Base-by-base conservation (phyloP, 2,329 filamentous ascomycete genomes). In the Exophiala viscosa region DNA sequence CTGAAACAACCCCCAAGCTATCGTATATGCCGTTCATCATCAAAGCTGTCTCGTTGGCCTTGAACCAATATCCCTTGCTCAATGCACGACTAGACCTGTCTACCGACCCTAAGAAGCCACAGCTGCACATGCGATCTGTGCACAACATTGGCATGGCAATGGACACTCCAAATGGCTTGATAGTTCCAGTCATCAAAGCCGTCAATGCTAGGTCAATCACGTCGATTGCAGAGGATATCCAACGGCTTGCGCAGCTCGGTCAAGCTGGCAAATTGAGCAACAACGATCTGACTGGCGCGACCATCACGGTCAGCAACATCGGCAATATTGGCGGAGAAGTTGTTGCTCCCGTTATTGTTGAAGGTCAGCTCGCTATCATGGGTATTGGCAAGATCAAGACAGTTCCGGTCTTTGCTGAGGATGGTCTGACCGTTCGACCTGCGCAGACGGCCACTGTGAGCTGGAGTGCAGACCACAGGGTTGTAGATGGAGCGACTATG, bases 61-160 rank as follows among this genome's bases (percentile, higher is more conserved):
- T 99, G 2, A 79, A 86, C 65, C 80, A 87, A 55, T 92, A 89
- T 69, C 92, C 93, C 1, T 77, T 93, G 34, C 83, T 99, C 57
- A 99, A 99, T 68, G 84, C 91, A 3, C 83, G 88, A 53, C 82
- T 99, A 18, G 89, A 96, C 62, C 67, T 70, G 18, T 78, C 74
- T 1, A 71, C 70, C 40, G 75, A 78, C 54, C 74, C 77, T 6
- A 73, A 75, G 48, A 92, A 88, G 65, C 90, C 92, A 0, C 80
- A 81, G 32, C 78, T 99, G 3, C 75, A 91, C 50, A 83, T 89
- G 75, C 87, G 91, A 51, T 82, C 83, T 48, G 85, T 88, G 65
- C 93, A 99, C 78, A 95, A 99, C 71, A 92, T 99, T 57, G 93
- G 93, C 55, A 80, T 99, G 32, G 93, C 93, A 52, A 93, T 99